A percentile compares a stretch with the other conserved stretches of the same genome.
phyloP scores from a whole-genome alignment of 140 eudicot species.

The Ambrosia hybrid region DNA sequence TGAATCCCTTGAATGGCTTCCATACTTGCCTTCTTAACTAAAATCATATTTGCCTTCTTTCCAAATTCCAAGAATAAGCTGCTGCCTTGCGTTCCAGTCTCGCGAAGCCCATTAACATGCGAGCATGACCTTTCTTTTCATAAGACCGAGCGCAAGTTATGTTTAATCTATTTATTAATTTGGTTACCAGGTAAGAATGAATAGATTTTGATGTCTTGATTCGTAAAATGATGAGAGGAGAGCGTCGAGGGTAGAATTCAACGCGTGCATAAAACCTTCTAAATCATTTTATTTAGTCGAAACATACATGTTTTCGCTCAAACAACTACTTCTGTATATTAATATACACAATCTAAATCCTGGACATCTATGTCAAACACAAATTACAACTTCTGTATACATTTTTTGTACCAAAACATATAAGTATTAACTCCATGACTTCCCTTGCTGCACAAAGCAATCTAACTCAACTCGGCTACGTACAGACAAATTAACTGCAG shows the following conservation, averaged over 20 bases:
- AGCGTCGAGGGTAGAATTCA: too few relatives aligned
- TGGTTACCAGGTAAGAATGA: constrained; percentile 6
- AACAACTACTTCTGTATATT: too few relatives aligned
- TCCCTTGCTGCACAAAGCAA: too few relatives aligned
- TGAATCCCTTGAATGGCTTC: constrained; percentile 79
- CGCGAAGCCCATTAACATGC: background rate
- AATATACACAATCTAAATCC: background rate
- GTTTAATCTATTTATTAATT: background rate
- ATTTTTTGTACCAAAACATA: background rate
- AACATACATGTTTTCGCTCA: too few relatives aligned
- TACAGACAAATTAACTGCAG: too few relatives aligned
- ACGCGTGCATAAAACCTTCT: too few relatives aligned
- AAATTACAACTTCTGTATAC: background rate
- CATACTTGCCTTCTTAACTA: constrained; percentile 26
- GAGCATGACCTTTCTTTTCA: background rate
- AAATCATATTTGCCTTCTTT: background rate
- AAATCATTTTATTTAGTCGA: too few relatives aligned
- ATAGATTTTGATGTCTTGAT: background rate
- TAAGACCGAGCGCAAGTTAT: background rate
- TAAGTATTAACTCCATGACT: background rate
- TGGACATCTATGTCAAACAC: background rate
- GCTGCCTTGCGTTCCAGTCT: background rate
- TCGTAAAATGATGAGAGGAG: too few relatives aligned
- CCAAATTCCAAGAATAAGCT: constrained; percentile 4
- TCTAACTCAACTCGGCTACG: too few relatives aligned